Evolutionary conservation across 23 red algal species (phyloP).

Genomic region (Pyropia yezoensis): DNA sequence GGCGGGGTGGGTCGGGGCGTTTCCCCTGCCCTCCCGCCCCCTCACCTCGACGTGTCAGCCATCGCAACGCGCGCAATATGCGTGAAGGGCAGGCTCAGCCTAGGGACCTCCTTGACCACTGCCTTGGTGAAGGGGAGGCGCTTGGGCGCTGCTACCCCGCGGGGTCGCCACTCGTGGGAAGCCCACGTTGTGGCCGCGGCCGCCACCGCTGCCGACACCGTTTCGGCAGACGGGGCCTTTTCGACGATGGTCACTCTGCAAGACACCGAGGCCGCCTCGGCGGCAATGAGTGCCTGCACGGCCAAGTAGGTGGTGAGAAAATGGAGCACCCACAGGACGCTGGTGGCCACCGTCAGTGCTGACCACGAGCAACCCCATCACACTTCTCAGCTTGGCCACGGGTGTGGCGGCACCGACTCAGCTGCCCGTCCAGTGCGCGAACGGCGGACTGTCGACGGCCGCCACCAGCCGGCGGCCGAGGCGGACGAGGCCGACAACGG

Average conservation of each 20-base stretch:
- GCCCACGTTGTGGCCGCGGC: neutral
- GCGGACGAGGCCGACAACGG: conserved; percentile 51
- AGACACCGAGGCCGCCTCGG: conserved; percentile 29
- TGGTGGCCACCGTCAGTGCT: conserved; percentile 76
- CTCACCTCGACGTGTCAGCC: conserved; percentile 11
- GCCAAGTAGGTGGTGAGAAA: conserved; percentile 34
- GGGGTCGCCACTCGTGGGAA: neutral
- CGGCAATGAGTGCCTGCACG: conserved; percentile 18
- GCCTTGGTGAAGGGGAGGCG: conserved; percentile 46
- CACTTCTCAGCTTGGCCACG: conserved; percentile 83
- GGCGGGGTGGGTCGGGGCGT: too few species aligned
- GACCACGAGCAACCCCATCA: conserved; percentile 89
- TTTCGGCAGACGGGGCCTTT: neutral
- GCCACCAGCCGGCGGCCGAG: conserved; percentile 55
- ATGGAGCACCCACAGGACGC: conserved; percentile 74
- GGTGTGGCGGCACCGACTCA: conserved; percentile 84
- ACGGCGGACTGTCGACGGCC: conserved; percentile 26
- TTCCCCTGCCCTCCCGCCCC: too few species aligned
- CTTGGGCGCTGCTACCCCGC: conserved; percentile 11
- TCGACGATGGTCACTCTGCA: neutral
- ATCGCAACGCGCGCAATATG: conserved; percentile 65
- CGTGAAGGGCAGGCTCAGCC: conserved; percentile 88
- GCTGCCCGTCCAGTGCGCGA: conserved; percentile 52
- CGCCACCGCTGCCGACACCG: neutral
- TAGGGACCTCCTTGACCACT: conserved; percentile 64